phyloP scores from a whole-genome alignment of 108 stramenopile genomes.

The Mayamaea pseudoterrestris region DNA sequence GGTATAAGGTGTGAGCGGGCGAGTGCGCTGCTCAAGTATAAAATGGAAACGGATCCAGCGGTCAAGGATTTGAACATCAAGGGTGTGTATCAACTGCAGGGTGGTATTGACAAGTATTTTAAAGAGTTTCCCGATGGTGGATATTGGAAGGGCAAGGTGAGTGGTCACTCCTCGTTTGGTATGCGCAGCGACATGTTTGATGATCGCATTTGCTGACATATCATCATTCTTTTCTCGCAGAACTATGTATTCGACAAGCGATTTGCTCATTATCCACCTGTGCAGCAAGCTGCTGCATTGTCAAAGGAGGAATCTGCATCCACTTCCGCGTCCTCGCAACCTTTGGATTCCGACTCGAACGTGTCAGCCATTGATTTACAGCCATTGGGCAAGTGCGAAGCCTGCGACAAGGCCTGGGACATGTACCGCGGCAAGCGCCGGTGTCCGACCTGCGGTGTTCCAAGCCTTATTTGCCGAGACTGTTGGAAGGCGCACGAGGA shows the following conservation, averaged over 20 bases:
- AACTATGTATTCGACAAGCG: constrained; percentile 86
- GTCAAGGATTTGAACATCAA: constrained; percentile 53
- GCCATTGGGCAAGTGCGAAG: constrained; percentile 66
- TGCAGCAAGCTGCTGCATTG: constrained; percentile 19
- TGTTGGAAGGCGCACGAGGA: constrained; percentile 43
- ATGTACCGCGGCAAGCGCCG: constrained; percentile 84
- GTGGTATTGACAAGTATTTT: constrained; percentile 78
- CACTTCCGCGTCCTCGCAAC: background rate
- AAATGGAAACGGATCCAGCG: constrained; percentile 57
- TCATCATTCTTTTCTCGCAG: too few relatives aligned
- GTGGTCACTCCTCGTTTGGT: constrained; percentile 10
- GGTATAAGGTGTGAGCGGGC: constrained; percentile 86
- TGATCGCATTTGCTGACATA: constrained; percentile 1
- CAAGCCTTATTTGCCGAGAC: constrained; percentile 65
- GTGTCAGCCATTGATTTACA: constrained; percentile 11
- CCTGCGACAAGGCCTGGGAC: constrained; percentile 79
- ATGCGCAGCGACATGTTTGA: background rate
- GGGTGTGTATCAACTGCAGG: constrained; percentile 82
- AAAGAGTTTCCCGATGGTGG: constrained; percentile 79
- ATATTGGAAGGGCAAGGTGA: constrained; percentile 77
- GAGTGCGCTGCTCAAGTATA: constrained; percentile 68
- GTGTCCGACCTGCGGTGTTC: constrained; percentile 86
- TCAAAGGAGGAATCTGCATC: constrained; percentile 6
- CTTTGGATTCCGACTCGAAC: too few relatives aligned
- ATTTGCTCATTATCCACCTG: constrained; percentile 74